phyloP scores from a whole-genome alignment of 140 eudicot species.

The Bidens hawaiensis region DNA sequence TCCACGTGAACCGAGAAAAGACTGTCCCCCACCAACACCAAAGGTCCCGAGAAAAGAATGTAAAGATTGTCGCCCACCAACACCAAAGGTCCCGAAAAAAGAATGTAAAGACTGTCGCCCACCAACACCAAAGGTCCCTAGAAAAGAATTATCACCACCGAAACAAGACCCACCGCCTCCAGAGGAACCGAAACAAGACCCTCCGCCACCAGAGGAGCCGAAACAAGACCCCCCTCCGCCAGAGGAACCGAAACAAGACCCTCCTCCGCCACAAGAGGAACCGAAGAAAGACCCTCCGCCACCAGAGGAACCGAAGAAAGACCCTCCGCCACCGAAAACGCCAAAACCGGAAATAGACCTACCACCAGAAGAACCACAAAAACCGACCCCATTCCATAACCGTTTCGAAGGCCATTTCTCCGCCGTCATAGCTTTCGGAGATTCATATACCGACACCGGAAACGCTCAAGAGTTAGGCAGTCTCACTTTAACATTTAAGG shows the following conservation, averaged over 20 bases:
- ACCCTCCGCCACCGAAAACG: neutral
- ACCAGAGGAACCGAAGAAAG: neutral
- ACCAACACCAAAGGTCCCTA: neutral
- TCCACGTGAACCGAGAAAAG: neutral
- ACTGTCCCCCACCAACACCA: neutral
- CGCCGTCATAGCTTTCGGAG: constrained; percentile 53
- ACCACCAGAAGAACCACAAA: constrained; percentile 1
- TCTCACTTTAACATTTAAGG: constrained; percentile 18
- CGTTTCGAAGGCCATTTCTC: constrained; percentile 38
- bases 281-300: neutral
- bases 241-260: no score
- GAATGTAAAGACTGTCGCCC: neutral
- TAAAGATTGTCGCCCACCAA: neutral
- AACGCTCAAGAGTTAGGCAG: constrained; percentile 43
- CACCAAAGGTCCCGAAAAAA: neutral
- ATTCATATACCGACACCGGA: constrained; percentile 59
- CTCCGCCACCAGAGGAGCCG: no score
- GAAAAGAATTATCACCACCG: no score
- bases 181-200: no score
- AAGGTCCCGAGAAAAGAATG: neutral
- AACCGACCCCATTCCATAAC: constrained; percentile 15
- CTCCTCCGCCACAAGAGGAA: neutral
- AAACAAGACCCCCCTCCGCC: no score
- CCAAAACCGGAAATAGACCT: neutral
- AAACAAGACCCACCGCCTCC: no score